phyloP scores from a whole-genome alignment of 139 green algal genomes.

The Gonium pectorale region DNA sequence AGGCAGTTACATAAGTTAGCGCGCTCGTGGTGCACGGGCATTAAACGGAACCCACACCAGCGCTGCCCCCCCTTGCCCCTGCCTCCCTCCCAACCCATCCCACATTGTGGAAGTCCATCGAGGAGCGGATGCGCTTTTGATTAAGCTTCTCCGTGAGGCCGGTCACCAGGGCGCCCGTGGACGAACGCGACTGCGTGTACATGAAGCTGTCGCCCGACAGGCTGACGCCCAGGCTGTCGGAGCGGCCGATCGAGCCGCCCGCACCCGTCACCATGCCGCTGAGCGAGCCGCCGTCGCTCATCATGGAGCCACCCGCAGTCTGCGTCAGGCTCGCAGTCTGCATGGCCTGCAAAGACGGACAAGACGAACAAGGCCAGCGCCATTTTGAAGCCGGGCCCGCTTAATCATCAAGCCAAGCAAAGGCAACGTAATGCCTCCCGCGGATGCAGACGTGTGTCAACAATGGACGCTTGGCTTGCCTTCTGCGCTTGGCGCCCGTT shows the following conservation, averaged over 20 bases:
- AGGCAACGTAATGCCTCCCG: too few species aligned
- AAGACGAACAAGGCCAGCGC: too few species aligned
- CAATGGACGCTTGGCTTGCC: too few species aligned
- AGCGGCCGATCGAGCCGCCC: conserved; percentile 29
- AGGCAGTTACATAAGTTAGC: too few species aligned
- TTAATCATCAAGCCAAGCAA: too few species aligned
- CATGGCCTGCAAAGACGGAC: conserved; percentile 16
- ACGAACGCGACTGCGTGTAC: conserved; percentile 49
- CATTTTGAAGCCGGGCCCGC: too few species aligned
- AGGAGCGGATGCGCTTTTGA: conserved; percentile 63
- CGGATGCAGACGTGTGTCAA: too few species aligned
- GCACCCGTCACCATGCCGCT: conserved; percentile 35
- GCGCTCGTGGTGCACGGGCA: too few species aligned
- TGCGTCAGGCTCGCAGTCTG: conserved; percentile 39
- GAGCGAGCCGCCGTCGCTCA: conserved; percentile 41
- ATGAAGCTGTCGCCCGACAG: conserved; percentile 42
- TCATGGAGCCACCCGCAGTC: conserved; percentile 24
- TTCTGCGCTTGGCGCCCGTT: too few species aligned
- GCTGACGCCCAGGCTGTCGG: conserved; percentile 33
- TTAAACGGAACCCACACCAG: neutral
- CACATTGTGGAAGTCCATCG: conserved; percentile 54
- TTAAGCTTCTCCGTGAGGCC: conserved; percentile 77
- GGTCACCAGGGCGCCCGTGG: conserved; percentile 64
- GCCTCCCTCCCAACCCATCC: neutral
- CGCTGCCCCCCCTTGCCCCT: neutral